Evolutionary conservation across 2,329 filamentous ascomycete species (phyloP).

Genomic region (Zymoseptoria passerinii): DNA sequence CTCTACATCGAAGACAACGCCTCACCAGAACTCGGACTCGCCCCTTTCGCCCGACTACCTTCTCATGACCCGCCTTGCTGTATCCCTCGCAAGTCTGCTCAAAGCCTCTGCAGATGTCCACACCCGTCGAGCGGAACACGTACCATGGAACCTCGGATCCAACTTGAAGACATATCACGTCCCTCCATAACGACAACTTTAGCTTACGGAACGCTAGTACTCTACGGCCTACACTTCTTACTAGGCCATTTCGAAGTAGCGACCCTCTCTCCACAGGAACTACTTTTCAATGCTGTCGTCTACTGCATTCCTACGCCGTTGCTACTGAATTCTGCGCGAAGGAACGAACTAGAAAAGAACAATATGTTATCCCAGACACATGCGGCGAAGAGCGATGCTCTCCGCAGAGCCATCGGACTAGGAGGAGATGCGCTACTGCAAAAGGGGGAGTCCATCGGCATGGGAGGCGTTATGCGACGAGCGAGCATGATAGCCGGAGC

Average conservation of each 20-base stretch:
- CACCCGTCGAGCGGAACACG: not conserved
- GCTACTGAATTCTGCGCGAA: slow-evolving; percentile 47
- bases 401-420: slow-evolving; percentile 32
- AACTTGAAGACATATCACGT: slow-evolving; percentile 12
- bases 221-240: slow-evolving; percentile 27
- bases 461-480: slow-evolving; percentile 24
- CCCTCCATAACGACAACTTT: slow-evolving; percentile 15
- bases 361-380: slow-evolving; percentile 26
- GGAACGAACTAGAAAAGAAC: slow-evolving; percentile 23
- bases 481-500: slow-evolving; percentile 15
- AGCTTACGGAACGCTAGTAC: slow-evolving; percentile 19
- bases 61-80: not conserved
- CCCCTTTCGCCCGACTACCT: not conserved
- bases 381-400: slow-evolving; percentile 32
- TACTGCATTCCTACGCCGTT: slow-evolving; percentile 49
- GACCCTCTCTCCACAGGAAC: slow-evolving; percentile 36
- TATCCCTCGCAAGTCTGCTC: not conserved
- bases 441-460: slow-evolving; percentile 26
- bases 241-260: slow-evolving; percentile 24
- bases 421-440: slow-evolving; percentile 31
- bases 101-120: slow-evolving; percentile 5
- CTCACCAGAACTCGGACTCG: not conserved
- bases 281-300: slow-evolving; percentile 56
- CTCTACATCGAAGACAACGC: not conserved
- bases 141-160: slow-evolving; percentile 19